phyloP scores from a whole-genome alignment of 1,284 basidiomycete genomes.

The Pseudozyma pruni region DNA sequence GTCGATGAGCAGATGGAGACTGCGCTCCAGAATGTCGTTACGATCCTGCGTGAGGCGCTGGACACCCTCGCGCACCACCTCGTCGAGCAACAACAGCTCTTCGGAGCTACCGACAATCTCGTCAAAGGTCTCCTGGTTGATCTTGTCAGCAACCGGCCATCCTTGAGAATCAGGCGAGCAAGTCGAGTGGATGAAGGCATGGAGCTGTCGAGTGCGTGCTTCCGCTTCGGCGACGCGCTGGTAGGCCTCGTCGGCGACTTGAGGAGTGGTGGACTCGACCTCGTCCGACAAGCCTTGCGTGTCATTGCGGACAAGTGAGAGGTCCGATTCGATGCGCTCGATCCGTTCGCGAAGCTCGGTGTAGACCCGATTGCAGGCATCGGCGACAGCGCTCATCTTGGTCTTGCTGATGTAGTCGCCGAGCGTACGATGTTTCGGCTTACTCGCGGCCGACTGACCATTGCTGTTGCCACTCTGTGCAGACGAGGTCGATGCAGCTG shows the following conservation, averaged over 20 bases:
- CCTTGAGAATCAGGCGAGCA: conserved; percentile 58
- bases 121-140: conserved; percentile 32
- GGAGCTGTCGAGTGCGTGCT: conserved; percentile 32
- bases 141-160: conserved; percentile 60
- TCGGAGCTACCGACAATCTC: conserved; percentile 44
- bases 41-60: conserved; percentile 59
- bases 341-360: conserved; percentile 46
- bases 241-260: conserved; percentile 54
- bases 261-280: conserved; percentile 49
- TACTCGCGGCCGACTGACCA: conserved; percentile 8
- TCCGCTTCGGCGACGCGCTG: conserved; percentile 47
- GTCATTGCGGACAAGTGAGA: conserved; percentile 48
- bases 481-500: conserved; percentile 19
- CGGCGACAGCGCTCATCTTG: conserved; percentile 58
- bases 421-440: conserved; percentile 49
- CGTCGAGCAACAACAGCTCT: conserved; percentile 57
- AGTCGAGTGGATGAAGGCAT: conserved; percentile 36
- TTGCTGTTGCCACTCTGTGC: conserved; percentile 20
- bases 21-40: conserved; percentile 61
- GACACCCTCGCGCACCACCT: conserved; percentile 52
- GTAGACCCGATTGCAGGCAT: conserved; percentile 50
- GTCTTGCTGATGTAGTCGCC: conserved; percentile 58
- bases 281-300: conserved; percentile 46
- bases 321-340: conserved; percentile 32
- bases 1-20: conserved; percentile 61